A percentile compares a stretch with the other conserved stretches of the same genome.
Conservation (phyloP, 176 grass and related monocot genomes). For the Lolium multiflorum region DNA sequence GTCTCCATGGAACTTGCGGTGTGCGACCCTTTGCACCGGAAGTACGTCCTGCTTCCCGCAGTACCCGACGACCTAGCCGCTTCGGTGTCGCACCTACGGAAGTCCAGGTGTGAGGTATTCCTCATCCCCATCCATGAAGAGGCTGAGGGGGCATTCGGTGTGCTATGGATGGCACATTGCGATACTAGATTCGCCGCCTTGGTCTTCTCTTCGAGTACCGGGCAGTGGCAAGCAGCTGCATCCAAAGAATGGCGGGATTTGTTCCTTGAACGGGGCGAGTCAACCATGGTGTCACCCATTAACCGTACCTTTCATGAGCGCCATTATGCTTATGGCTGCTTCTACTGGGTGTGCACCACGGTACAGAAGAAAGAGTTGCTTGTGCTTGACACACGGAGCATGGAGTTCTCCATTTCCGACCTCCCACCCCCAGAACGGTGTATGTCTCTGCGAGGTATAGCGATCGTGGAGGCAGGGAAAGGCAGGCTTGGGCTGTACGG, state of each 20-base stretch:
- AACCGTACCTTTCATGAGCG: neutral
- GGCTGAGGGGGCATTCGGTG: neutral
- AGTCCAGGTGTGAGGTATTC: slow-evolving; percentile 29
- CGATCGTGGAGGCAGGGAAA: slow-evolving; percentile 40
- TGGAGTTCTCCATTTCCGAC: too few species aligned
- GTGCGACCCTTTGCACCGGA: slow-evolving; percentile 37
- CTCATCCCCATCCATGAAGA: neutral
- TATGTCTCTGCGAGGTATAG: neutral
- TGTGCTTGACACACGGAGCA: too few species aligned
- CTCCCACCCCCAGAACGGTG: neutral
- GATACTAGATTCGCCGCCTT: slow-evolving; percentile 1
- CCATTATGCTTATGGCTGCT: slow-evolving; percentile 20
- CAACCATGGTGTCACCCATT: neutral
- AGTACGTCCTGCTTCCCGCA: slow-evolving; percentile 13
- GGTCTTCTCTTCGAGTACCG: slow-evolving; percentile 23
- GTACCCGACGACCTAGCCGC: slow-evolving; percentile 17
- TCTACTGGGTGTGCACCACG: slow-evolving; percentile 28
- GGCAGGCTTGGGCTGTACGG: slow-evolving; percentile 32
- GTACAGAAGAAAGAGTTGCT: neutral
- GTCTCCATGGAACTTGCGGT: slow-evolving; percentile 25
- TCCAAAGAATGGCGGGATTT: neutral
- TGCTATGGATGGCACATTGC: slow-evolving; percentile 20
- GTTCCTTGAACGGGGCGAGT: neutral
- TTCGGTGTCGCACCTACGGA: neutral
- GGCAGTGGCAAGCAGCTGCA: slow-evolving; percentile 14